Base-by-base conservation (phyloP, 2,329 filamentous ascomycete species). In the Pestalotiopsis sp. region DNA sequence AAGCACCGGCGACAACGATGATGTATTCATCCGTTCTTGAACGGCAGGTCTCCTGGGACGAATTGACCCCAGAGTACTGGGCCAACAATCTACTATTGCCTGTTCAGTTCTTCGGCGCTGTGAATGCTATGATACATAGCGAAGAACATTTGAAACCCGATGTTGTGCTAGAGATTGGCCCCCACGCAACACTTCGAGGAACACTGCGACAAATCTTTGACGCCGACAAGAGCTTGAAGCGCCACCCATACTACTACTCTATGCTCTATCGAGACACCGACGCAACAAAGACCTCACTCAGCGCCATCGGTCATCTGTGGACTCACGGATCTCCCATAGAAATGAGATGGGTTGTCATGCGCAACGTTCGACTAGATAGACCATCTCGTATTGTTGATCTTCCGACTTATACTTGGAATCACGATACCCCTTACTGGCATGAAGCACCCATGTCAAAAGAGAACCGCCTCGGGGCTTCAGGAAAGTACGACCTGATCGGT, bases 391-490 rank as follows among this genome's bases (percentile, higher is more conserved):
- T 88, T 3, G 72, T 78, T 1, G 81, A 84, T 68, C 74, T 89
- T 39, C 87, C 87, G 2, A 79, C 81, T 0, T 88, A 88, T 69
- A 81, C 84, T 2, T 89, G 87, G 86, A 86, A 88, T 38, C 86
- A 88, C 68, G 75, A 78, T 31, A 85, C 81, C 31, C 77, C 74
- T 1, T 87, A 87, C 73, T 88, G 87, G 86, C 81, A 86, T 69
- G 86, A 89, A 69, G 84, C 84, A 1, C 82, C 84, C 55, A 72
- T 85, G 2, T 83, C 83, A 23, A 73, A 76, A 14, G 78, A 81
- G 12, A 81, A 81, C 61, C 81, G 85, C 2, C 81, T 84, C 68
- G 79, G 84, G 14, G 76, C 80, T 31, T 81, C 81, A 65, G 80
- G 82, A 2, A 80, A 86, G 12, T 82, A 84, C 58, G 86, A 89